Evolutionary conservation across 2,329 filamentous ascomycete genomes (phyloP).

Genomic region (Coleophoma eucalyptorum): DNA sequence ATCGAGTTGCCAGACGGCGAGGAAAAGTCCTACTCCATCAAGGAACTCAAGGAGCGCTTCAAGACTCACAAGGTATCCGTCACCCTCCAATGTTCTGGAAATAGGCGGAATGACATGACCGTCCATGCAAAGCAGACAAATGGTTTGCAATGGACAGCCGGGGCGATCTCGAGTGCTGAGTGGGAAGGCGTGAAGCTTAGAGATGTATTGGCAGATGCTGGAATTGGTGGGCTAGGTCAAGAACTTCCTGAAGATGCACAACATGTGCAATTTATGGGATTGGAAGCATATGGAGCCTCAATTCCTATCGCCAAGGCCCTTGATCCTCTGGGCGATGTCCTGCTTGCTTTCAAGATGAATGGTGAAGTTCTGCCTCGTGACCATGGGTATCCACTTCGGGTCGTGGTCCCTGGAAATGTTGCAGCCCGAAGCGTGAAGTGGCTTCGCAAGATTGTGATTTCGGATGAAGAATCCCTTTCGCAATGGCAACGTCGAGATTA

Average conservation of each 20-base stretch:
- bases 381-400: slow-evolving; percentile 40
- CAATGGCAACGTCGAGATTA: slow-evolving; percentile 56
- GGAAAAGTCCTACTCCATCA: slow-evolving; percentile 35
- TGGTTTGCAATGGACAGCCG: slow-evolving; percentile 43
- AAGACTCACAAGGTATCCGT: slow-evolving; percentile 43
- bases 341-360: slow-evolving; percentile 46
- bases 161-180: slow-evolving; percentile 42
- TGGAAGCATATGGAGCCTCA: slow-evolving; percentile 18
- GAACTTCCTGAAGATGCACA: slow-evolving; percentile 9
- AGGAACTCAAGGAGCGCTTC: slow-evolving; percentile 38
- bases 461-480: slow-evolving; percentile 37
- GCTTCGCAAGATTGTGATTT: slow-evolving; percentile 37
- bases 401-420: slow-evolving; percentile 38
- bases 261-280: slow-evolving; percentile 12
- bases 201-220: slow-evolving; percentile 39
- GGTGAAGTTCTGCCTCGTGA: slow-evolving; percentile 36
- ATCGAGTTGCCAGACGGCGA: slow-evolving; percentile 34
- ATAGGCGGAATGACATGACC: slow-evolving; percentile 47
- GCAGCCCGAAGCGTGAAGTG: slow-evolving; percentile 44
- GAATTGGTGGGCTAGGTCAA: slow-evolving; percentile 22
- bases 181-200: slow-evolving; percentile 44
- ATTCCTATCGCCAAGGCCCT: slow-evolving; percentile 45
- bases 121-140: slow-evolving; percentile 40
- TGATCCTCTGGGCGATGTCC: slow-evolving; percentile 41
- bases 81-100: slow-evolving; percentile 44